These are phyloP conservation scores for Diaporthe citri DNA, from an alignment of 2,329 filamentous ascomycete species.

Conservation along the genomic window DNA sequence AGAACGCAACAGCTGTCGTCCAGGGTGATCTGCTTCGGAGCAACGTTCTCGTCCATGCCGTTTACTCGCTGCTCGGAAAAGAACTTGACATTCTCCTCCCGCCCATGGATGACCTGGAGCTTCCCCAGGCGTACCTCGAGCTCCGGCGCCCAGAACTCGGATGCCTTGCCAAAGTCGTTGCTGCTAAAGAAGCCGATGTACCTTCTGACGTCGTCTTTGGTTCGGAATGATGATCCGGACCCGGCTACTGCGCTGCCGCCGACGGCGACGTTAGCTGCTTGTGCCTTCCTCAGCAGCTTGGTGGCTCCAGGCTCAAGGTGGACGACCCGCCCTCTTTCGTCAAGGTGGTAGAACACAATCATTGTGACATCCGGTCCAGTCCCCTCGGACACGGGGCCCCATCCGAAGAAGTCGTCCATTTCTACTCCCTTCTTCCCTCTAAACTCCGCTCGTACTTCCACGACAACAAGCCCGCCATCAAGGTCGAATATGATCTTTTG, in stretches of 20 bases:
- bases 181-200: constrained; percentile 9
- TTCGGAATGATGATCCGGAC: background rate
- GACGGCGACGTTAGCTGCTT: too few relatives aligned
- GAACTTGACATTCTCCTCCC: constrained; percentile 10
- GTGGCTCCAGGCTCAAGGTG: constrained; percentile 11
- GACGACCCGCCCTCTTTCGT: background rate
- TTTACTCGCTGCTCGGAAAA: background rate
- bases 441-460: constrained; percentile 8
- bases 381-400: constrained; percentile 1
- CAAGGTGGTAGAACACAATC: constrained; percentile 25
- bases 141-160: constrained; percentile 10
- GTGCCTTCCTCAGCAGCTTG: background rate
- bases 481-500: constrained; percentile 11
- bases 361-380: constrained; percentile 1
- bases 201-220: background rate
- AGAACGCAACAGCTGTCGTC: constrained; percentile 8
- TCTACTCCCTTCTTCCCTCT: constrained; percentile 5
- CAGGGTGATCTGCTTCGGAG: constrained; percentile 4
- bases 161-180: constrained; percentile 16
- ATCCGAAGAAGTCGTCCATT: constrained; percentile 14
- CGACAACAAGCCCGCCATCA: background rate
- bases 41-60: constrained; percentile 7
- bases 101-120: background rate
- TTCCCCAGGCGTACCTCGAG: constrained; percentile 3
- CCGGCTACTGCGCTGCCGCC: background rate